phyloP scores from a whole-genome alignment of 2,329 filamentous ascomycete species.

The Pseudopyrenochaeta lycopersici region DNA sequence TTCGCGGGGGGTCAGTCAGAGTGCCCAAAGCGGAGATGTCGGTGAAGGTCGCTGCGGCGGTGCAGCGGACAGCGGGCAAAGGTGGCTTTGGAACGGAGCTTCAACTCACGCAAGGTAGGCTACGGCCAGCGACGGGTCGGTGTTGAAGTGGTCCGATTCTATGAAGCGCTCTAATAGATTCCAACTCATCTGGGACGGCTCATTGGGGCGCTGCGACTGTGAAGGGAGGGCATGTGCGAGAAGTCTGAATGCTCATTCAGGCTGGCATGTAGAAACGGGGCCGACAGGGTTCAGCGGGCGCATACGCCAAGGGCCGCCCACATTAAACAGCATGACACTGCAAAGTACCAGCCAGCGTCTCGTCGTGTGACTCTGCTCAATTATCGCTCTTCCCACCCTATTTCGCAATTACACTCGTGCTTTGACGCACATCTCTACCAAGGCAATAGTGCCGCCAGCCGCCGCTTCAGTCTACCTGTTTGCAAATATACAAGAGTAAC shows the following conservation, averaged over 20 bases:
- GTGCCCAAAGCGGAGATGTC: slow-evolving; percentile 10
- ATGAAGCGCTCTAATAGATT: slow-evolving; percentile 89
- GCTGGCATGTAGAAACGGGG: slow-evolving; percentile 27
- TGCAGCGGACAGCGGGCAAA: slow-evolving; percentile 31
- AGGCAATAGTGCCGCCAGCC: not conserved
- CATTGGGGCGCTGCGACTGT: slow-evolving; percentile 43
- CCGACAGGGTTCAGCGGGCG: slow-evolving; percentile 22
- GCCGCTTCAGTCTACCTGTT: not conserved
- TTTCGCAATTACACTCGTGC: not conserved
- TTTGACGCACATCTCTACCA: not conserved
- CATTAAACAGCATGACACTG: not conserved
- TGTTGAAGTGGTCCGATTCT: slow-evolving; percentile 93
- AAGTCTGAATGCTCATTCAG: slow-evolving; percentile 24
- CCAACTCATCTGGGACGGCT: slow-evolving; percentile 67
- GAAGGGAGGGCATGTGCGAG: slow-evolving; percentile 12
- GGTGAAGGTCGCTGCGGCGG: slow-evolving; percentile 16
- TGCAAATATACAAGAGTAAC: too few species aligned
- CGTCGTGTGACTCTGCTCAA: not conserved
- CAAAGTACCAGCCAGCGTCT: not conserved
- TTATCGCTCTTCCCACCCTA: not conserved
- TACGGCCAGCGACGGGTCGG: slow-evolving; percentile 86
- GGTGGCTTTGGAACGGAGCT: slow-evolving; percentile 31
- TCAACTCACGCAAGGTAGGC: slow-evolving; percentile 83
- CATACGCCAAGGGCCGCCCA: slow-evolving; percentile 16
- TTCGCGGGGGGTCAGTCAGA: slow-evolving; percentile 20